phyloP scores from a whole-genome alignment of 1,284 basidiomycete species.

The Cerrena zonata region DNA sequence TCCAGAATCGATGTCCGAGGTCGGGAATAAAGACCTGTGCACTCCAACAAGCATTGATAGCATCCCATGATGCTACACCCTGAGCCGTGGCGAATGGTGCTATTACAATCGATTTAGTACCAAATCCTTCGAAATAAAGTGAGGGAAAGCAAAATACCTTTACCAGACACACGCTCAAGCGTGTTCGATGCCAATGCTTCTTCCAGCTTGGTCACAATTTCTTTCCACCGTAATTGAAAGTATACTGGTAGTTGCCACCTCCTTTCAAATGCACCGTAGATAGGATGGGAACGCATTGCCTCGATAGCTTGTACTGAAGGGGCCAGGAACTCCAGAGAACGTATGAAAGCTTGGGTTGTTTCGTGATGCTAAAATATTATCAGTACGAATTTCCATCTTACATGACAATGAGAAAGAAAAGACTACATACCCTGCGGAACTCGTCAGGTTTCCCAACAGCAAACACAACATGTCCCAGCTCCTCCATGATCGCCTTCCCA shows the following conservation, averaged over 20 bases:
- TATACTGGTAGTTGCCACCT: slow-evolving; percentile 96
- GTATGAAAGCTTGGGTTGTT: slow-evolving; percentile 79
- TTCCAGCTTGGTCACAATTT: slow-evolving; percentile 77
- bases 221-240: slow-evolving; percentile 96
- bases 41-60: slow-evolving; percentile 78
- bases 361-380: slow-evolving; percentile 61
- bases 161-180: slow-evolving; percentile 36
- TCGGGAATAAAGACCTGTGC: slow-evolving; percentile 79
- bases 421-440: slow-evolving; percentile 68
- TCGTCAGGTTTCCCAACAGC: slow-evolving; percentile 86
- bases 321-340: slow-evolving; percentile 75
- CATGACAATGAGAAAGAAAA: neutral
- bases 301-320: slow-evolving; percentile 70
- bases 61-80: slow-evolving; percentile 64
- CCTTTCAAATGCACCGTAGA: slow-evolving; percentile 70
- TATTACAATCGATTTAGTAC: slow-evolving; percentile 3
- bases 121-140: too few species aligned
- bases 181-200: slow-evolving; percentile 46
- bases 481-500: slow-evolving; percentile 72
- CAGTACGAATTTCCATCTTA: neutral
- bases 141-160: slow-evolving; percentile 29
- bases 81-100: slow-evolving; percentile 55
- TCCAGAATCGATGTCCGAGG: slow-evolving; percentile 81
- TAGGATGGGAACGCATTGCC: slow-evolving; percentile 65
- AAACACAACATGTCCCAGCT: slow-evolving; percentile 79